Evolutionary conservation across 805 yeast species (phyloP), one percentile per base, ranked within the genome.

Genomic region (Kuraishia piskuri): DNA sequence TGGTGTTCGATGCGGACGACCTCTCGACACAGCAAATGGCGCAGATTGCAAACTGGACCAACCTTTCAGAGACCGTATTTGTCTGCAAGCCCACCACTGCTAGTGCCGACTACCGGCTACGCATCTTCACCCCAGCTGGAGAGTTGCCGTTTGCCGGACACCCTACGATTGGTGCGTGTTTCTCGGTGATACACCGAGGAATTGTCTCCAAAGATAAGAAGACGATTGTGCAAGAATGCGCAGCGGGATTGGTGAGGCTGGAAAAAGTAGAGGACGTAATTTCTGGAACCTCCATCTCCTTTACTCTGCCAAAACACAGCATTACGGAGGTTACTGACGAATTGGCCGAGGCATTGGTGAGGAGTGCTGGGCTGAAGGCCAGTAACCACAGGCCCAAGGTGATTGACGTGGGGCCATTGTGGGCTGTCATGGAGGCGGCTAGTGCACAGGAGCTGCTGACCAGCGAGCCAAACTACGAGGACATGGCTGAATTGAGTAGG

Each of bases 101-200:
- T 1, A 46, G 51, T 2, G 79, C 78, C 3, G 78, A 77, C 60
- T 82, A 80, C 62, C 68, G 62, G 52, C 64, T 80, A 5, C 66
- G 83, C 31, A 81, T 82, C 2, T 81, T 79, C 60, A 68, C 77
- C 0, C 77, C 82, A 1, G 56, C 46, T 2, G 46, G 48, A 2
- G 86, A 82, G 58, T 60, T 82, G 22, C 83, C 83, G 7, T 82
- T 81, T 67, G 86, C 87, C 1, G 86, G 87, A 5, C 86, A 82
- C 58, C 87, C 86, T 2, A 81, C 84, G 0, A 58, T 81, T 31
- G 86, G 86, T 3, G 66, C 81, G 1, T 72, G 76, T 49, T 68
- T 63, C 59, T 81, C 82, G 0, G 66, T 69, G n/a, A 51, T 76
- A 21, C 77, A 78, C 55, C 65, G 68, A 2, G 68, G 69, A 0